Evolutionary conservation across 1,139 yeast species (phyloP), one percentile per base, ranked within the genome.

Genomic region (Arxiozyma bovina): DNA sequence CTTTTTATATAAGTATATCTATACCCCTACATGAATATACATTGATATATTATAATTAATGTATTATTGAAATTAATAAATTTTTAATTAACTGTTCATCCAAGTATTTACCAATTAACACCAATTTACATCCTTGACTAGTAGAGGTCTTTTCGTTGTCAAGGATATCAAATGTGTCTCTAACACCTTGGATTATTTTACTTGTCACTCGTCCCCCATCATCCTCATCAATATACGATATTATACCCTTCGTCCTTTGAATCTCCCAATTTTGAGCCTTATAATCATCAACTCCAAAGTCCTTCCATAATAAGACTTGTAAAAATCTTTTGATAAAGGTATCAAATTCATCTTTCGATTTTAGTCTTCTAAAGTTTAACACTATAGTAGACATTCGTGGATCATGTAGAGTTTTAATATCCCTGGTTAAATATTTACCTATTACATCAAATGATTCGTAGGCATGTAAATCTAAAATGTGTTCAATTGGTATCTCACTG

Each of bases 151-250:
- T 45, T 2, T 75, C 75, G 0, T 77, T 80, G 0, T 79, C 81
- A 6, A 85, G 77, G 1, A 89, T 75, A 59, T 93, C 99, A 69
- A 89, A 93, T 0, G 96, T 88, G 57, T 89, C 95, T 57, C 98
- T 75, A 0, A 93, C 99, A 5, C 96, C 98, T 67, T 93, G 99
- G n/a, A 93, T 73, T 1, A 93, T 90, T 57, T 34, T 34, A 34
- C 40, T 34, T 4, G 11, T 79, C 74, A n/a, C 78, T 82, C 1
- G 57, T 57, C 1, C 56, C 45, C 1, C 11, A 7, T 46, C 48
- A 25, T 38, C 25, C 9, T 60, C 63, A 8, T 65, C 66, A 2
- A 83, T 78, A 42, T 41, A 42, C 20, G 89, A 61, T 8, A 88
- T 70, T 18, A 69, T 52, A 0, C 97, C 99, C 66, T 94, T 93